Evolutionary conservation across 345 rosid species (phyloP).

Genomic region (Ceriops zippeliana): DNA sequence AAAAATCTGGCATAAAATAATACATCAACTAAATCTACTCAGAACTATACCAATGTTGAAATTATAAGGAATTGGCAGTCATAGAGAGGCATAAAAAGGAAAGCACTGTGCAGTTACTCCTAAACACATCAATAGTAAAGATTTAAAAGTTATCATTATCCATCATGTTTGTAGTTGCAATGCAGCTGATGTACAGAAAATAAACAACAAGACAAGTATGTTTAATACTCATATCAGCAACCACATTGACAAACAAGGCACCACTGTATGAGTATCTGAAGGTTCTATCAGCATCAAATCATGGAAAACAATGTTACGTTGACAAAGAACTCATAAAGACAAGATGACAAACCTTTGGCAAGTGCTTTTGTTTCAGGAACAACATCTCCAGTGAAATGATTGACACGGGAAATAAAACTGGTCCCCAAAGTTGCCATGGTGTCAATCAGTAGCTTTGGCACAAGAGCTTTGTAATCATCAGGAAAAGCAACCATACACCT

Average conservation of each 20-base stretch:
- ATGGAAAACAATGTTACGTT: slow-evolving; percentile 4
- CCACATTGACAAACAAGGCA: neutral
- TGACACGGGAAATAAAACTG: slow-evolving; percentile 74
- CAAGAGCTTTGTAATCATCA: slow-evolving; percentile 71
- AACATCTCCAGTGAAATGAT: slow-evolving; percentile 83
- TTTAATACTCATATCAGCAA: neutral
- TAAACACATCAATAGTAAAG: neutral
- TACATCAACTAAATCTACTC: too few relatives aligned
- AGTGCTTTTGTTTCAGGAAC: slow-evolving; percentile 93
- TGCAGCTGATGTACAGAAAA: neutral
- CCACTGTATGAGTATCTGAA: neutral
- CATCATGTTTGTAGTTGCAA: neutral
- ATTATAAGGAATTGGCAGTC: neutral
- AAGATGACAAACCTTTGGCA: slow-evolving; percentile 55
- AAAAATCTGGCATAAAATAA: too few relatives aligned
- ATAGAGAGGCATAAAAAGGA: neutral
- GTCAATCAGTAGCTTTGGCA: slow-evolving; percentile 78
- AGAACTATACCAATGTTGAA: neutral
- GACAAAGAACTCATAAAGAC: slow-evolving; percentile 1
- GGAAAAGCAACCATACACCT: slow-evolving; percentile 98
- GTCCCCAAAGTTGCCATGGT: slow-evolving; percentile 73
- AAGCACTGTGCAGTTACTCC: neutral
- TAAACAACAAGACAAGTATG: too few relatives aligned
- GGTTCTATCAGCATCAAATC: neutral
- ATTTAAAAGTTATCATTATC: neutral